Conservation (phyloP, 1,284 basidiomycete genomes). For the Melampsora medusae region DNA sequence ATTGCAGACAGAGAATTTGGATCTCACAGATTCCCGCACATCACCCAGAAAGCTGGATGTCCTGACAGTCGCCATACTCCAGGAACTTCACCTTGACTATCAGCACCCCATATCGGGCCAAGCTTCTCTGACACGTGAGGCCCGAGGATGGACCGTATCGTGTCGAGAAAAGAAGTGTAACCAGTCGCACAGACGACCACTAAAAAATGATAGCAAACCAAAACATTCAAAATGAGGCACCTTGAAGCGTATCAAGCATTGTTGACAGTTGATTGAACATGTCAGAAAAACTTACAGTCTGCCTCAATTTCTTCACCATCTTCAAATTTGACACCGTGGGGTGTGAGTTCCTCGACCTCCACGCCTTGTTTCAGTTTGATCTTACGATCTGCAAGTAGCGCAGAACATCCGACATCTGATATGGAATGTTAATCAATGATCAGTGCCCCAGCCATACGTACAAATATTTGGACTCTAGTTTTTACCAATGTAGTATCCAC, state of each 20-base stretch:
- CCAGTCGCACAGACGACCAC: slow-evolving; percentile 47
- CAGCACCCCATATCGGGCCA: slow-evolving; percentile 63
- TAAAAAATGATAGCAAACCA: background rate
- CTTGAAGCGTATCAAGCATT: background rate
- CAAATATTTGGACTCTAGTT: background rate
- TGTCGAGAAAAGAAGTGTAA: slow-evolving; percentile 49
- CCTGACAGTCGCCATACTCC: slow-evolving; percentile 42
- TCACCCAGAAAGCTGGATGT: slow-evolving; percentile 30
- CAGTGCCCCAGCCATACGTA: background rate
- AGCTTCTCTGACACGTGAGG: slow-evolving; percentile 60
- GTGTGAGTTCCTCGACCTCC: slow-evolving; percentile 42
- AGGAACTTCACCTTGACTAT: slow-evolving; percentile 63
- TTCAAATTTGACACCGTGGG: slow-evolving; percentile 40
- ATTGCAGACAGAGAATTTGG: background rate
- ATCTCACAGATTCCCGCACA: slow-evolving; percentile 40
- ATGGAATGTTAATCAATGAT: background rate
- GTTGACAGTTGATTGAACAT: slow-evolving; percentile 57
- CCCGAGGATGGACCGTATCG: slow-evolving; percentile 58
- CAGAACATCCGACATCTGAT: slow-evolving; percentile 63
- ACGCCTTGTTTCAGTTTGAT: slow-evolving; percentile 63
- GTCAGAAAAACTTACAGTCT: slow-evolving; percentile 62
- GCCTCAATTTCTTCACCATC: slow-evolving; percentile 45
- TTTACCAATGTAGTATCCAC: slow-evolving; percentile 59
- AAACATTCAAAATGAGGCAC: background rate
- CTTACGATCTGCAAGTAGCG: slow-evolving; percentile 65